Evolutionary conservation across 768 basidiomycete species (phyloP).

Genomic region (Podaxis sp.): DNA sequence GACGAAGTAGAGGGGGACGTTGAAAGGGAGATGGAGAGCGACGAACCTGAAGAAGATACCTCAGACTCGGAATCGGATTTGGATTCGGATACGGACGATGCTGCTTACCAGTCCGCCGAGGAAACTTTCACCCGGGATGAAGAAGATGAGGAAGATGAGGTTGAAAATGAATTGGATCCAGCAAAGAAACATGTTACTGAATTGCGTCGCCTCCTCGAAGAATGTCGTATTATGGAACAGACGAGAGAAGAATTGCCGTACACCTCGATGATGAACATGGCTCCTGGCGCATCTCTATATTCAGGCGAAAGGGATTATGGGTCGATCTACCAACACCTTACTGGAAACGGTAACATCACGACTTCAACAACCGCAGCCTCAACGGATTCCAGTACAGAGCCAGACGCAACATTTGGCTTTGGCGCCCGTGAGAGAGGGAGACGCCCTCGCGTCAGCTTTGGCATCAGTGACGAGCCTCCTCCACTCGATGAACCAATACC

Average conservation of each 20-base stretch:
- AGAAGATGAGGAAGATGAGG: slow-evolving; percentile 30
- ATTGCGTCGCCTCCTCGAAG: slow-evolving; percentile 54
- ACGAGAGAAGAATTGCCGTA: slow-evolving; percentile 41
- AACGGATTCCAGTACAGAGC: no score
- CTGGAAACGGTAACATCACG: not conserved
- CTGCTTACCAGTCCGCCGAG: slow-evolving; percentile 12
- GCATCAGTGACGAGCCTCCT: slow-evolving; percentile 11
- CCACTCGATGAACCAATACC: not conserved
- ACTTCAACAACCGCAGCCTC: not conserved
- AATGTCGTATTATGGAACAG: slow-evolving; percentile 53
- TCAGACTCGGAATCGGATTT: slow-evolving; percentile 21
- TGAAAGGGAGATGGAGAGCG: slow-evolving; percentile 31
- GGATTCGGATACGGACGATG: slow-evolving; percentile 5
- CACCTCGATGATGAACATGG: slow-evolving; percentile 17
- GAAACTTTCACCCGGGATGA: slow-evolving; percentile 21
- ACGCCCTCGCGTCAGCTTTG: slow-evolving; percentile 13
- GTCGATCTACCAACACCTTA: slow-evolving; percentile 5
- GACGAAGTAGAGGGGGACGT: slow-evolving; percentile 30
- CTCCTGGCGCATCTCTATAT: not conserved
- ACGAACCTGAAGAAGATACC: slow-evolving; percentile 27
- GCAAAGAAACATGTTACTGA: slow-evolving; percentile 19
- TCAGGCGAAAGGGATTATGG: slow-evolving; percentile 13
- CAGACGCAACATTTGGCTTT: not conserved
- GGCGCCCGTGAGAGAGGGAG: not conserved
- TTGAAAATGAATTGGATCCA: slow-evolving; percentile 20